phyloP scores from a whole-genome alignment of 192 early-diverging fungal species.

The Coemansia pectinata region DNA sequence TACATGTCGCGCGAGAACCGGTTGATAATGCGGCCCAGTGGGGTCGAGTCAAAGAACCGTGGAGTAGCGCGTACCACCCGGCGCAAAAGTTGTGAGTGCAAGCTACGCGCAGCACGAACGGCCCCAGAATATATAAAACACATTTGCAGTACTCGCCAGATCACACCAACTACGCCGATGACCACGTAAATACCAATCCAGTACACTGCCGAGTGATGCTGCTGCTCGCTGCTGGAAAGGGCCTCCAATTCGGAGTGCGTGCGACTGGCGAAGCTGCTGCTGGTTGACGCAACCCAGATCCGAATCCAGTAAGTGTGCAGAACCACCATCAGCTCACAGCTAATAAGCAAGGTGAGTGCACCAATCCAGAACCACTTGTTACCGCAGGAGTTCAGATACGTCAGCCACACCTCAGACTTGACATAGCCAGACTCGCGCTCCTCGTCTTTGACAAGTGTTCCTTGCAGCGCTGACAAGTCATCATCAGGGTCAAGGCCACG shows the following conservation, averaged over 20 bases:
- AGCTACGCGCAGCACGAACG: conserved; percentile 57
- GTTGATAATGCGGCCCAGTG: conserved; percentile 82
- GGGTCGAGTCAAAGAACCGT: conserved; percentile 85
- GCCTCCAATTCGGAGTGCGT: too few species aligned
- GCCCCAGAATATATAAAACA: conserved; percentile 55
- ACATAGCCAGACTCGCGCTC: conserved; percentile 76
- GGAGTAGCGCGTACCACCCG: conserved; percentile 68
- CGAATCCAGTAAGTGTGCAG: too few species aligned
- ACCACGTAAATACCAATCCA: conserved; percentile 68
- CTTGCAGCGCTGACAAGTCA: conserved; percentile 22
- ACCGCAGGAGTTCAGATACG: conserved; percentile 70
- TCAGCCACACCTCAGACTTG: conserved; percentile 66
- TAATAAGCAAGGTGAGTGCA: conserved; percentile 14
- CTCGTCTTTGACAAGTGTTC: conserved; percentile 78
- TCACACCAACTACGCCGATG: conserved; percentile 53
- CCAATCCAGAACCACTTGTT: conserved; percentile 59
- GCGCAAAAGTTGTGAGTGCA: conserved; percentile 62
- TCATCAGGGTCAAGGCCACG: conserved; percentile 38
- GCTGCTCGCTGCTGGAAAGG: neutral
- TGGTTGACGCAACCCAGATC: neutral
- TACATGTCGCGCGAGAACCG: conserved; percentile 86
- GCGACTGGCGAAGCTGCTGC: neutral
- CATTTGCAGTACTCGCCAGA: conserved; percentile 44
- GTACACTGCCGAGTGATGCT: conserved; percentile 53
- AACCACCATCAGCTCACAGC: too few species aligned